Evolutionary conservation across 2,329 filamentous ascomycete species (phyloP), one percentile per base, ranked within the genome.

Genomic region (Blastomyces silverae): DNA sequence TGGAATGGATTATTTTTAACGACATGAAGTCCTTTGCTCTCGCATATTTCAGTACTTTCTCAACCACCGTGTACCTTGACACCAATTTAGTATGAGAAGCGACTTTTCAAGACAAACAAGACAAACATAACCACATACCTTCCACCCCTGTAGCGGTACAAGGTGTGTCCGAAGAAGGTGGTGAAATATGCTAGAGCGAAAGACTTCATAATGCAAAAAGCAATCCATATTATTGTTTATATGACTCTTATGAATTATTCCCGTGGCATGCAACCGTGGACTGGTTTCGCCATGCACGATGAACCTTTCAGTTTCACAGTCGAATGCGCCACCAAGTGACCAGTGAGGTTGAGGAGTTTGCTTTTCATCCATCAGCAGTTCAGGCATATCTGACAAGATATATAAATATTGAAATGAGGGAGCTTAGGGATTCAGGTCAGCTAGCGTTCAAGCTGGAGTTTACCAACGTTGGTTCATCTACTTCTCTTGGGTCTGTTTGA

Each of bases 1-100:
- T 17, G 66, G 69, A 20, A 71, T 72, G 56, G 76, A 79, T 65
- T 77, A 74, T 58, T 78, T 67, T 75, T 66, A 28, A 22, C 28
- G 20, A 8, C 10, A 37, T 52, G 57, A 62, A 55, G 39, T 42
- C 15, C 6, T 44, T 28, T 34, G 37, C 25, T 50, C 58, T 48
- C 15, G 10, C 37, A 39, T 39, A 39, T 39, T 39, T 11, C 10
- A 39, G 10, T 39, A 13, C 37, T 39, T 39, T 39, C 37, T 39
- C 10, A 39, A 39, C 11, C 37, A 11, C 37, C 10, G 10, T 39
- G 37, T 39, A 39, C 10, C 37, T 39, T 39, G 37, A 39, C 37
- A 39, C 37, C 37, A 39, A 39, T 13, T 13, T 39, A 37, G 34
- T 39, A 37, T 37, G 34, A 37, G 37, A 37, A 4, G 3, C 3